Evolutionary conservation across 2,329 filamentous ascomycete species (phyloP).

Genomic region (Sarocladium oryzae): DNA sequence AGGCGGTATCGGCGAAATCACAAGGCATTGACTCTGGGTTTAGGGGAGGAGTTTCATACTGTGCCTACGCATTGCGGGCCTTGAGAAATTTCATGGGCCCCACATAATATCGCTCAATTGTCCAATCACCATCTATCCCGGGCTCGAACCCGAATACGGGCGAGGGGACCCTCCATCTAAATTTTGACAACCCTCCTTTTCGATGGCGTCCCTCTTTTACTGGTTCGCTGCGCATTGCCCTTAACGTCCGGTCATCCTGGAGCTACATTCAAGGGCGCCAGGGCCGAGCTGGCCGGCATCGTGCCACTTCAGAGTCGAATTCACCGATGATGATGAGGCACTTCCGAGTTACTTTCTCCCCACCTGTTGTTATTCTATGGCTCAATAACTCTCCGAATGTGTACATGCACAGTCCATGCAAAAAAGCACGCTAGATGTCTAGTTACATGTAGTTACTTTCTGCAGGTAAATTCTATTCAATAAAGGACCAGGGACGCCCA

Average conservation of each 20-base stretch:
- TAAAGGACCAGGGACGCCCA: not conserved
- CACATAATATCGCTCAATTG: not conserved
- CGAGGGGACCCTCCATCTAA: not conserved
- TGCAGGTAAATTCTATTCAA: not conserved
- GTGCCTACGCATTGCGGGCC: not conserved
- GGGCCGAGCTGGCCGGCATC: constrained; percentile 5
- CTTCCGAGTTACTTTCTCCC: not conserved
- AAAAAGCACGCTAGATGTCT: not conserved
- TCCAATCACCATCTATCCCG: not conserved
- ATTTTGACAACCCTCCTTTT: not conserved
- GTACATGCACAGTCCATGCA: too few species aligned
- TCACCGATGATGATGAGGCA: not conserved
- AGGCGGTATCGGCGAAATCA: too few species aligned
- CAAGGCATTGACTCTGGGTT: too few species aligned
- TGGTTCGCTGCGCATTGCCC: constrained; percentile 3
- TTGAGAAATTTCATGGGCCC: not conserved
- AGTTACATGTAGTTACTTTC: not conserved
- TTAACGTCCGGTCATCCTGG: not conserved
- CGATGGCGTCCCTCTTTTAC: not conserved
- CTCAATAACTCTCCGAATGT: too few species aligned
- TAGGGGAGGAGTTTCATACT: not conserved
- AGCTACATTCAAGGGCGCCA: not conserved
- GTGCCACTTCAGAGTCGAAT: constrained; percentile 4
- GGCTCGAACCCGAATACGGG: constrained; percentile 7
- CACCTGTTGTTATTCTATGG: too few species aligned